phyloP scores from a whole-genome alignment of 2,329 filamentous ascomycete genomes.

The Aschersonia sp. region DNA sequence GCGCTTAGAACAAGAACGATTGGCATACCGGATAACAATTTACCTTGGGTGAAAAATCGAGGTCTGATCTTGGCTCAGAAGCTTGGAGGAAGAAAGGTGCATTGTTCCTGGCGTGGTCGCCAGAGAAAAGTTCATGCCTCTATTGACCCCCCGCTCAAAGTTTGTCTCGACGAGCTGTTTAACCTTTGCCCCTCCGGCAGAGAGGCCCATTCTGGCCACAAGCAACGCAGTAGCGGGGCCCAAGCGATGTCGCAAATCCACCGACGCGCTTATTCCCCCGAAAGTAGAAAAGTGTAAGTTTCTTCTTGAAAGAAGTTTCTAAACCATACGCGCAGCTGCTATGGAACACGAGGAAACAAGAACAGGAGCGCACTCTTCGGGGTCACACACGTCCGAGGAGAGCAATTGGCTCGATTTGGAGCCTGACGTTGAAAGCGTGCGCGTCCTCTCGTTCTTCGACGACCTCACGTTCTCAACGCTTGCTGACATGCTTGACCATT shows the following conservation, averaged over 20 bases:
- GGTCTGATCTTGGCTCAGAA: constrained; percentile 2
- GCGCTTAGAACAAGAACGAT: constrained; percentile 12
- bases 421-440: constrained; percentile 45
- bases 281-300: no score
- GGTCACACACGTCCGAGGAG: constrained; percentile 21
- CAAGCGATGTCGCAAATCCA: no score
- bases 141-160: no score
- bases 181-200: no score
- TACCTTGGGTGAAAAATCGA: constrained; percentile 2
- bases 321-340: neutral
- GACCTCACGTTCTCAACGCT: constrained; percentile 50
- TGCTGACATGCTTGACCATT: constrained; percentile 50
- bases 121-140: no score
- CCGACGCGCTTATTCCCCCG: no score
- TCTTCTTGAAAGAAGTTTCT: no score
- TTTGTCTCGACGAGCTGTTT: no score
- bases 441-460: constrained; percentile 54
- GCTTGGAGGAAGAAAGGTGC: neutral
- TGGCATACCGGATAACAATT: constrained; percentile 4
- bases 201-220: no score
- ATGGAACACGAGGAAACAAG: neutral
- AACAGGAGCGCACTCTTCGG: constrained; percentile 8
- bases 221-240: no score
- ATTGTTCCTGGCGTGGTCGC: neutral
- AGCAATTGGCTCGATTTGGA: constrained; percentile 41